Evolutionary conservation across 163 green algal species (phyloP), one percentile per base, ranked within the genome.

Genomic region (Scenedesmus sp.): DNA sequence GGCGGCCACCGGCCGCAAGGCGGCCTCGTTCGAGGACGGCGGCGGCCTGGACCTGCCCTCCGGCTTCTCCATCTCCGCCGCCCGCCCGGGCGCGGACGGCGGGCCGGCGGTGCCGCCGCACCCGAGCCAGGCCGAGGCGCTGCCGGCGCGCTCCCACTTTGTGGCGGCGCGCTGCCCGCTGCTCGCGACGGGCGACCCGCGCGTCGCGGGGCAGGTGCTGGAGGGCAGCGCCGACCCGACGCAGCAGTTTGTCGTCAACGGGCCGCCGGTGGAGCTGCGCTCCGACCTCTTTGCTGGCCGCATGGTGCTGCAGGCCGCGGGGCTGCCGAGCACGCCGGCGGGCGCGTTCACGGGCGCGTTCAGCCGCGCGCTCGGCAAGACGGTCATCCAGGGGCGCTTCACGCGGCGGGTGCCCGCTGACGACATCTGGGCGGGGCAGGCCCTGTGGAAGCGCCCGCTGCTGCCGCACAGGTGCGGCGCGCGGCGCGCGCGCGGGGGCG

Each of bases 351-450:
- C 28, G 24, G 50, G 50, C 57, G n/a, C n/a, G n/a, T n/a, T n/a
- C n/a, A n/a, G n/a, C n/a, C n/a, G n/a, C n/a, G n/a, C 47, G 48
- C 33, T 66, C 7, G 42, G 57, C 10, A 54, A 73, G 18, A 65
- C 45, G 11, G 60, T 71, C 2, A 54, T 73, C 18, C 72, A 80
- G 72, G 72, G 63, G 39, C 9, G 57, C 2, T 80, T 73, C 72
- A 72, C 64, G 48, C 29, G 24, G 34, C 47, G 3, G 0, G 33
- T 73, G 3, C 24, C 72, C 22, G 72, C 72, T 3, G 18, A 56
- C 11, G 47, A 73, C 47, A n/a, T 80, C 17, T 65, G 60, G 60
- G 42, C 56, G 47, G 72, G 72, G 22, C 72, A 80, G 72, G 72
- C 73, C 60, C 36, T 73, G 29, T 51, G 29, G 33, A 80, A 73